Conservation (phyloP, 768 basidiomycete species). For the Nidularia pulvinata region DNA sequence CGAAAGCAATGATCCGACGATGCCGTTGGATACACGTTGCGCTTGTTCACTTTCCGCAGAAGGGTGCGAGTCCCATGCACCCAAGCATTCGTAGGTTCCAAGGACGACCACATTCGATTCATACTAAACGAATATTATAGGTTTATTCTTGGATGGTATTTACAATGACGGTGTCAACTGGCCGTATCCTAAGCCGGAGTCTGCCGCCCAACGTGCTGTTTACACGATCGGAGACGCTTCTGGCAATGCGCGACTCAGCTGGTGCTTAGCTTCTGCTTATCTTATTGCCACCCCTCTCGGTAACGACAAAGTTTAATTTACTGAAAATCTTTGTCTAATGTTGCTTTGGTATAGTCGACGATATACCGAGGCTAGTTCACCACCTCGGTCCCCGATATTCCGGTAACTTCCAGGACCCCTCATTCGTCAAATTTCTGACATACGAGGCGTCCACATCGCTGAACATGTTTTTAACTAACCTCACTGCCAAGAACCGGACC, state of each 20-base stretch:
- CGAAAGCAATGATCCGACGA: constrained; percentile 44
- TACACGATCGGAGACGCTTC: constrained; percentile 61
- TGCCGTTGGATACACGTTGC: constrained; percentile 74
- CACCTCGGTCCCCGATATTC: constrained; percentile 82
- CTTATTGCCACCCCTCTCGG: constrained; percentile 60
- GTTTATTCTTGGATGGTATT: constrained; percentile 74
- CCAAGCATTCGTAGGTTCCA: constrained; percentile 51
- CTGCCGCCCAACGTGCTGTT: constrained; percentile 25
- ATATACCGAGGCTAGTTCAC: constrained; percentile 73
- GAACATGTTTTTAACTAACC: constrained; percentile 69
- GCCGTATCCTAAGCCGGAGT: constrained; percentile 58
- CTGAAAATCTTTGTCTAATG: background rate
- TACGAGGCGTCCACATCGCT: constrained; percentile 85
- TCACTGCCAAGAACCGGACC: constrained; percentile 30
- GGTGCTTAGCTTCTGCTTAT: constrained; percentile 71
- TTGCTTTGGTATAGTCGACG: constrained; percentile 48
- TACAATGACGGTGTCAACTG: constrained; percentile 63
- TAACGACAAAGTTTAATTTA: constrained; percentile 15
- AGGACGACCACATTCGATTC: background rate
- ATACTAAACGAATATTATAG: constrained; percentile 28
- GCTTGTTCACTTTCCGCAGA: constrained; percentile 65
- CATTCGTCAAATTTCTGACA: constrained; percentile 74
- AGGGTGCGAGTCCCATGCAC: constrained; percentile 39
- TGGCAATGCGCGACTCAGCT: constrained; percentile 44
- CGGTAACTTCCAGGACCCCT: constrained; percentile 73